Evolutionary conservation across 441 rosid genomes (phyloP), one percentile per base, ranked within the genome.

Genomic region (Capsella rubella): DNA sequence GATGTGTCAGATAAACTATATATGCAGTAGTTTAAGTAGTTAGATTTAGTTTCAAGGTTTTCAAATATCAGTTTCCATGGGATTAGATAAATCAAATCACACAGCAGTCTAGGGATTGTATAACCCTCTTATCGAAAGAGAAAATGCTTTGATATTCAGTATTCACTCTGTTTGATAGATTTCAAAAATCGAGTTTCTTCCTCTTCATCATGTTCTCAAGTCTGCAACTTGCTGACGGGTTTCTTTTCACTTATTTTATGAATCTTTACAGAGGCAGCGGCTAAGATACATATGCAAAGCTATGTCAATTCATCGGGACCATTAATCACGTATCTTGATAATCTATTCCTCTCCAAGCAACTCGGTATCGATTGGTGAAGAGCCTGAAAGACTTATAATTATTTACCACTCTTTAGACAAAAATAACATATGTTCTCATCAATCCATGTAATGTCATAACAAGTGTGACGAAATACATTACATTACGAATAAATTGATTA

Each of bases 301-400:
- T 95, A 85, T 76, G 68, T 89, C 5, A 72, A 80, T 49, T 77
- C 97, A 35, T 87, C 91, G 1, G 84, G 77, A 1, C 82, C 87
- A 0, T 81, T 95, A 64, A 88, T 90, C 71, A 58, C 74, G 12
- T 88, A 88, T 77, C 78, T 95, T 34, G 87, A 95, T 72, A 82
- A 83, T 53, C 90, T 92, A 75, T 95, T 86, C 79, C 82, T 52
- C 49, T 82, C 93, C 18, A 88, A 88, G 81, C 83, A 84, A 63
- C 77, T 92, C 61, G 99, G 97, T 61, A 28, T 84, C 62, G 97
- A 95, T 85, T 89, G 99, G 99, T 92, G 75, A 86, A 82, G 47
- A 74, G 28, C 62, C 21, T 58, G 8, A 59, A 35, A 40, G 56
- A 49, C 42, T 69, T 50, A 42, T 64, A 8, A 37, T 15, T 25